A percentile compares a stretch with the other conserved stretches of the same genome.
phyloP scores from a whole-genome alignment of 331 rosid genomes.

The Malus hybrid region DNA sequence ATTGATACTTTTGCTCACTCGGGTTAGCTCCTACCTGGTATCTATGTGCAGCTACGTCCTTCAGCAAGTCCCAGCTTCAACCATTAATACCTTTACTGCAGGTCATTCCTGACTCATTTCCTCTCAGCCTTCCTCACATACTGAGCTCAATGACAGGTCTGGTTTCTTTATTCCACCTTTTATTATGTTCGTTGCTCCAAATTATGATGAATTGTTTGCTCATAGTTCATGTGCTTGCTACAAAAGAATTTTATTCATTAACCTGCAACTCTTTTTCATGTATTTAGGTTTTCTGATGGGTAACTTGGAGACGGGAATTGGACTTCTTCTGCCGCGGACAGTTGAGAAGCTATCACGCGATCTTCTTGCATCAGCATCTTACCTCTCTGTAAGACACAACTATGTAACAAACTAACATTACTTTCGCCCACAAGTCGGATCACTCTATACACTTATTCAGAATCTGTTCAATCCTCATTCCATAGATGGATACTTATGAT shows the following conservation, averaged over 20 bases:
- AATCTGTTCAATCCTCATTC: too few species aligned
- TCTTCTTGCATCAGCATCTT: conserved; percentile 38
- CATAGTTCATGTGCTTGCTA: background rate
- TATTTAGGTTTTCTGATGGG: conserved; percentile 47
- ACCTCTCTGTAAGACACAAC: conserved; percentile 55
- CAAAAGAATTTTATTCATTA: background rate
- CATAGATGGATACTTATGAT: background rate
- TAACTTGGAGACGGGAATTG: conserved; percentile 43
- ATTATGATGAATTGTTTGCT: background rate
- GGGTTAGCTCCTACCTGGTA: conserved; percentile 2
- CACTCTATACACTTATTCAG: background rate
- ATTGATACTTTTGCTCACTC: background rate
- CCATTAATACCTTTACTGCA: conserved; percentile 50
- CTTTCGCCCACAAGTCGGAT: background rate
- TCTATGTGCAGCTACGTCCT: conserved; percentile 61
- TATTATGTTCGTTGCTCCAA: too few species aligned
- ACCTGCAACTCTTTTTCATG: background rate
- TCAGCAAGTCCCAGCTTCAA: conserved; percentile 55
- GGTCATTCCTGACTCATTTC: conserved; percentile 40
- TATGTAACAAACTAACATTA: background rate
- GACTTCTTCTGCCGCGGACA: conserved; percentile 43
- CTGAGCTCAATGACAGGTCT: conserved; percentile 59
- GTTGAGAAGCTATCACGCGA: conserved; percentile 48
- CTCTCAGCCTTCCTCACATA: conserved; percentile 40
- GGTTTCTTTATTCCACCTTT: conserved; percentile 15